Base-by-base conservation (phyloP, 2,329 filamentous ascomycete species). In the Talaromyces funiculosus region DNA sequence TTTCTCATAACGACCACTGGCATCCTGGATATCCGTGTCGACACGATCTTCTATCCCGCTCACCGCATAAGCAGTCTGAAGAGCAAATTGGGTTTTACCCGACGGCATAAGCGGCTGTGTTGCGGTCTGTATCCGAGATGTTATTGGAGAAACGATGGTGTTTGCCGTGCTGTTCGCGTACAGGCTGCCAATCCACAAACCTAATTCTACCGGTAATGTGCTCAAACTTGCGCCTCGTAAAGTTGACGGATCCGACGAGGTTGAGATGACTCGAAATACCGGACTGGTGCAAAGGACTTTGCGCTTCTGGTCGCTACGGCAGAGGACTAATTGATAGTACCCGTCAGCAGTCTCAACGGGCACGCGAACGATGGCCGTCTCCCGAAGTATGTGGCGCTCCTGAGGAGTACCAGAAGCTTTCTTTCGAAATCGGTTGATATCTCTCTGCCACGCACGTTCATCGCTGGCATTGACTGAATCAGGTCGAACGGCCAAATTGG, bases 251-350 rank as follows among this genome's bases (percentile, higher is more conserved):
- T 85, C 85, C 0, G 80, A 78, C 0, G 86, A 87, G 0, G 84
- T 84, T 63, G 86, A 89, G 2, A 87, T 81, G n/a, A 90, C 77
- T 16, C 87, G 81, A 65, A 90, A 90, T 0, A 88, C 81, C 0
- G 87, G 87, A 63, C 86, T 88, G 0, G 82, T 80, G 62, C 86
- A 89, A 0, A 90, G 78, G 0, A 82, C 77, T 65, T 83, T 86
- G 14, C 60, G 47, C 64, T 82, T 83, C 69, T 80, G 82, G 0
- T 74, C 70, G 0, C 79, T 82, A 0, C 77, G 72, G 63, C 86
- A 89, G 8, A 90, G 75, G 0, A 89, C 82, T 4, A 90, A 75
- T 10, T 87, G 84, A 59, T 89, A 86, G 67, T 90, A 90, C 0
- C 87, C 87, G 69, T 90, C 87, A 0, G 78, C 77, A 0, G 84